phyloP scores from a whole-genome alignment of 768 basidiomycete species.

The Fibroporia radiculosa region DNA sequence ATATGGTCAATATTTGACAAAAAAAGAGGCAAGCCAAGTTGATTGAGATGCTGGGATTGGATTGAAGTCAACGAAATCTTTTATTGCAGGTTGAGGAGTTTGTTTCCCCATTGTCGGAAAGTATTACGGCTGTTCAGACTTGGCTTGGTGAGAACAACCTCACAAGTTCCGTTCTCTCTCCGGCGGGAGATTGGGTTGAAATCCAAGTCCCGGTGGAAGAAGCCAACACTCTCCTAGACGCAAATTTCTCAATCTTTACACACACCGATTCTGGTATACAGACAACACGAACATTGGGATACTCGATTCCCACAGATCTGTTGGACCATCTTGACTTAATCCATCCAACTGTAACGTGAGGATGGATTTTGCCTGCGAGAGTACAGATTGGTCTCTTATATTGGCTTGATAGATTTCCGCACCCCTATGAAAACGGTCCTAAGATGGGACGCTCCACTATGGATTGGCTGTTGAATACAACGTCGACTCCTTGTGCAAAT shows the following conservation, averaged over 20 bases:
- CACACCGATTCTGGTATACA: constrained; percentile 21
- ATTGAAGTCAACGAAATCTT: too few relatives aligned
- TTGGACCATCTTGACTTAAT: constrained; percentile 24
- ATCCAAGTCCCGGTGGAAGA: constrained; percentile 22
- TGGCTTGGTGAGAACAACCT: constrained; percentile 23
- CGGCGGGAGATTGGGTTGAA: constrained; percentile 28
- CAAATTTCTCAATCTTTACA: constrained; percentile 27
- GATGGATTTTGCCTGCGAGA: too few relatives aligned
- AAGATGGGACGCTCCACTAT: too few relatives aligned
- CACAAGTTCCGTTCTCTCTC: constrained; percentile 15
- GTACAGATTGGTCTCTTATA: too few relatives aligned
- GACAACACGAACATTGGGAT: constrained; percentile 27
- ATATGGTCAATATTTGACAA: constrained; percentile 32
- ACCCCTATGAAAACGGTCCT: too few relatives aligned
- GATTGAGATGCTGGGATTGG: too few relatives aligned
- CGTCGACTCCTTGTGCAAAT: too few relatives aligned
- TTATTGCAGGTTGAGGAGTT: constrained; percentile 21
- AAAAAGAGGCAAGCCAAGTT: constrained; percentile 30
- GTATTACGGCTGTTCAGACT: constrained; percentile 17
- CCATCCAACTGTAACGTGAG: constrained; percentile 24
- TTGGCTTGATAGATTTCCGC: too few relatives aligned
- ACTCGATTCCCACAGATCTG: constrained; percentile 28
- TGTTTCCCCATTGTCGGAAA: constrained; percentile 19
- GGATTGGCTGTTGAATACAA: too few relatives aligned
- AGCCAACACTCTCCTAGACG: constrained; percentile 27